These are phyloP conservation scores for Cutaneotrichosporon cutaneum DNA, from an alignment of 1,284 basidiomycete species.

Conservation along the genomic window DNA sequence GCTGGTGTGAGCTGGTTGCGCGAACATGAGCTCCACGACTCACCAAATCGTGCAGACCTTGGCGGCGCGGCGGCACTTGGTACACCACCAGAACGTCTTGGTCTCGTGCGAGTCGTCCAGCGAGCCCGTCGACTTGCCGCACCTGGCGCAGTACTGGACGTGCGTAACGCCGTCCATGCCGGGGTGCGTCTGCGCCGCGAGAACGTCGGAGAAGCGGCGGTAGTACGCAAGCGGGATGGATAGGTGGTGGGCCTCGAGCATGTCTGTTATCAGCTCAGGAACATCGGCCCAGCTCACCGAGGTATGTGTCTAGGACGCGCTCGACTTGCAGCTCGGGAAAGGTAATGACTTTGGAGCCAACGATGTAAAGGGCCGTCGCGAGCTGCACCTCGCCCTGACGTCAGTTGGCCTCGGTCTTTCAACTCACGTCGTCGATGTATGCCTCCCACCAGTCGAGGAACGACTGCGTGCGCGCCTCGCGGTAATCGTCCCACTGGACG, in stretches of 20 bases:
- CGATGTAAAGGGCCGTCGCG: constrained; percentile 35
- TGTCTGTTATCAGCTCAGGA: constrained; percentile 28
- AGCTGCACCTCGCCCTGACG: constrained; percentile 46
- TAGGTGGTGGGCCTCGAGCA: constrained; percentile 38
- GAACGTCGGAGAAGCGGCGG: constrained; percentile 30
- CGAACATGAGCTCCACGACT: too few species aligned
- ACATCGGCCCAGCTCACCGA: constrained; percentile 30
- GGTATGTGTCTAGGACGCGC: constrained; percentile 39
- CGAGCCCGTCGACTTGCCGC: constrained; percentile 42
- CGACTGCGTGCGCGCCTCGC: constrained; percentile 13
- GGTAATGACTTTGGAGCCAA: constrained; percentile 29
- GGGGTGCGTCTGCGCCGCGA: constrained; percentile 32
- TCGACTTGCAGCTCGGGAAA: constrained; percentile 39
- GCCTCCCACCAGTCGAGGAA: constrained; percentile 43
- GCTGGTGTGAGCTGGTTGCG: constrained; percentile 23
- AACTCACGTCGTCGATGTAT: constrained; percentile 46
- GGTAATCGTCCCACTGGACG: constrained; percentile 22
- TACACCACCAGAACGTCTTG: constrained; percentile 48
- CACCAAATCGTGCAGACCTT: constrained; percentile 43
- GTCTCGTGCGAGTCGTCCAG: constrained; percentile 41
- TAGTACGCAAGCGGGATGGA: constrained; percentile 38
- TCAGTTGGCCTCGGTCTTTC: background rate
- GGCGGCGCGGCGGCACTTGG: constrained; percentile 34
- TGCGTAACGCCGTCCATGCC: constrained; percentile 44
- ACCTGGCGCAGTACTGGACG: constrained; percentile 35